Conservation (phyloP, 2,329 filamentous ascomycete species). For the Escovopsis weberi region DNA sequence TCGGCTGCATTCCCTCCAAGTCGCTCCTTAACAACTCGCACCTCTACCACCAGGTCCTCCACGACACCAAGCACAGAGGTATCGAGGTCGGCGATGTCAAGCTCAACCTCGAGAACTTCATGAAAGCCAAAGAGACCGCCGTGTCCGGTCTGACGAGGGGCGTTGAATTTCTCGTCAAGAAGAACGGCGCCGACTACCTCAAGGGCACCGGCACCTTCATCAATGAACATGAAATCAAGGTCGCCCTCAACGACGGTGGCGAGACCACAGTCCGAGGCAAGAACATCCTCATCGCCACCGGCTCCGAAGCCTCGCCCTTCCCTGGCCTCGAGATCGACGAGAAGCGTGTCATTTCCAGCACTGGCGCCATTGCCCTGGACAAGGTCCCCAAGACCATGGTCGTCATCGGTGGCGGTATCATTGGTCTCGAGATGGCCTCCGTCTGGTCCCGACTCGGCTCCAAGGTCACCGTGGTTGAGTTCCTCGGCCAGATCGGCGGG, state of each 20-base stretch:
- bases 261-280: constrained; percentile 78
- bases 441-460: constrained; percentile 91
- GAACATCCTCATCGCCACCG: constrained; percentile 97
- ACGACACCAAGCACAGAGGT: constrained; percentile 93
- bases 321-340: constrained; percentile 92
- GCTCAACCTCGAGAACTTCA: constrained; percentile 87
- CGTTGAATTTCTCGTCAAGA: constrained; percentile 96
- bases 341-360: constrained; percentile 94
- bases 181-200: constrained; percentile 97
- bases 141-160: constrained; percentile 86
- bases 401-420: constrained; percentile 96
- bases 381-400: constrained; percentile 93
- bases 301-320: constrained; percentile 90
- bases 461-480: constrained; percentile 96
- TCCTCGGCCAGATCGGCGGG: constrained; percentile 88
- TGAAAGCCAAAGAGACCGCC: constrained; percentile 96
- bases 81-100: constrained; percentile 97
- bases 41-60: constrained; percentile 90
- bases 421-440: constrained; percentile 95
- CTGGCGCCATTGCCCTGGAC: constrained; percentile 76
- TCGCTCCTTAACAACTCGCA: constrained; percentile 99
- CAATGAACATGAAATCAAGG: constrained; percentile 82
- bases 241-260: constrained; percentile 80
- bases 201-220: constrained; percentile 83
- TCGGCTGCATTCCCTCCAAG: constrained; percentile 98